Conservation (phyloP, 108 stramenopile species). For the Aureococcus anophagefferens region DNA sequence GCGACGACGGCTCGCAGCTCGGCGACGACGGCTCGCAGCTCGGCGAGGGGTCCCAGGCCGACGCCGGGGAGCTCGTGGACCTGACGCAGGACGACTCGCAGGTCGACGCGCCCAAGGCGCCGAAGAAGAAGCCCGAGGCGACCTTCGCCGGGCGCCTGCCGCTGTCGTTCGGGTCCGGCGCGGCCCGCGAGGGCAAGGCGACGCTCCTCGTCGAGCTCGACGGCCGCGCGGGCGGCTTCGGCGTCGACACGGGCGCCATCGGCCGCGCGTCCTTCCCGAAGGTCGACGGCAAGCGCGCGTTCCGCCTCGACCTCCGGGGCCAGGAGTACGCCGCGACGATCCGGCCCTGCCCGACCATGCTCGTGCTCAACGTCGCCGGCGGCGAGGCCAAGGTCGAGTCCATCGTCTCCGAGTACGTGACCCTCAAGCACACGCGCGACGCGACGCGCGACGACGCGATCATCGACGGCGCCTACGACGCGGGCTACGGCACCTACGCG, state of each 20-base stretch:
- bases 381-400: neutral
- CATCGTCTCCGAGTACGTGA: neutral
- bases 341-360: neutral
- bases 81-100: too few species aligned
- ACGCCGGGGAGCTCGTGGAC: too few species aligned
- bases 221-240: too few species aligned
- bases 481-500: neutral
- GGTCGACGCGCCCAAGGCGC: too few species aligned
- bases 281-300: neutral
- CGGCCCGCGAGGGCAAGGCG: too few species aligned
- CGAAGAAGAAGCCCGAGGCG: too few species aligned
- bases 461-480: neutral
- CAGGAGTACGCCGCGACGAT: neutral
- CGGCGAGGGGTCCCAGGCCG: too few species aligned
- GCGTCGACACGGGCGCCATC: neutral
- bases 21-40: too few species aligned
- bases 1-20: too few species aligned
- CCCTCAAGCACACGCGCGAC: neutral
- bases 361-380: neutral
- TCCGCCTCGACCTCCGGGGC: neutral
- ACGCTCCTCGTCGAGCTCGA: too few species aligned
- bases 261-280: neutral
- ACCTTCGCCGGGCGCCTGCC: too few species aligned
- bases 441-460: neutral
- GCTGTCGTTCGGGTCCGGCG: too few species aligned